Percentiles rank a stretch among this genome's conserved stretches.
phyloP scores from a whole-genome alignment of 2,329 filamentous ascomycete genomes.

The Blastomyces gilchristii region DNA sequence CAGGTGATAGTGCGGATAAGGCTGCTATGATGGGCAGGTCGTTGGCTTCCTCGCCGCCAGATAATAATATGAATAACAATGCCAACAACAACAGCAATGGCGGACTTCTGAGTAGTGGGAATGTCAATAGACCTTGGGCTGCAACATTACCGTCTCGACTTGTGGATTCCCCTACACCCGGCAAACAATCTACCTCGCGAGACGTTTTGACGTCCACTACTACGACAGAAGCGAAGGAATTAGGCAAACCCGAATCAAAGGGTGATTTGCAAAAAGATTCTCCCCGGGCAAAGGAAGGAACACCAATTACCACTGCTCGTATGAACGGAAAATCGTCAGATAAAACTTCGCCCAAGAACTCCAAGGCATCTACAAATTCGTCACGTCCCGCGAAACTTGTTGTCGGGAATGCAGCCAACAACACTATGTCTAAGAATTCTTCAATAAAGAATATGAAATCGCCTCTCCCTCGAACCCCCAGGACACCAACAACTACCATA shows the following conservation, averaged over 20 bases:
- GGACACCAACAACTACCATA: constrained; percentile 13
- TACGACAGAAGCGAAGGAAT: constrained; percentile 8
- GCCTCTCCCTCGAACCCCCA: constrained; percentile 16
- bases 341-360: constrained; percentile 12
- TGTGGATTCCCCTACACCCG: constrained; percentile 1
- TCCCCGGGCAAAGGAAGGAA: not conserved
- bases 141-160: constrained; percentile 1
- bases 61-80: constrained; percentile 2
- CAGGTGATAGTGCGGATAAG: constrained; percentile 10
- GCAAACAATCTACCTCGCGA: not conserved
- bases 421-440: constrained; percentile 17
- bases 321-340: constrained; percentile 13
- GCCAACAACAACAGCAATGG: constrained; percentile 4
- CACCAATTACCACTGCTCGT: constrained; percentile 2
- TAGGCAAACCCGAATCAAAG: constrained; percentile 17
- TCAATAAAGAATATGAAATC: constrained; percentile 17
- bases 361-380: constrained; percentile 16
- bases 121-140: constrained; percentile 17
- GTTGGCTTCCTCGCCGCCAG: not conserved
- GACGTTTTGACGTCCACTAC: constrained; percentile 6
- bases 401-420: constrained; percentile 21
- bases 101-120: constrained; percentile 23
- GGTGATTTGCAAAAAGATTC: constrained; percentile 2
- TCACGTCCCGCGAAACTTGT: constrained; percentile 25
- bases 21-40: not conserved